These are phyloP conservation scores for Stentor roeselii DNA, from an alignment of 73 alveolate species.

Conservation along the genomic window DNA sequence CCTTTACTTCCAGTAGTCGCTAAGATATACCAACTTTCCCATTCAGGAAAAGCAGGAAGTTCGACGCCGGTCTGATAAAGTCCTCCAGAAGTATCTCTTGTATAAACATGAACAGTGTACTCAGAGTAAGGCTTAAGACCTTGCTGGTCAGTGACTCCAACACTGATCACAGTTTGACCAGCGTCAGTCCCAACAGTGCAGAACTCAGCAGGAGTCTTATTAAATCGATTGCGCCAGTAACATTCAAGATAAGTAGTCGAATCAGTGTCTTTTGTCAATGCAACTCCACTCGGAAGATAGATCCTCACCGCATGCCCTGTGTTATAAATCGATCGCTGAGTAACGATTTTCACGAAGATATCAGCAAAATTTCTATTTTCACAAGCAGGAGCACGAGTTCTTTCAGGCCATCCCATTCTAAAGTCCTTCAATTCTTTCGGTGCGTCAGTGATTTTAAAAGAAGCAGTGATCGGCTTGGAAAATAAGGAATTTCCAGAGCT, in stretches of 20 bases:
- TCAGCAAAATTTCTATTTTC: constrained; percentile 11
- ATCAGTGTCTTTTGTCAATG: not conserved
- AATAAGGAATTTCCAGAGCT: not conserved
- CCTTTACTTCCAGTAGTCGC: constrained; percentile 8
- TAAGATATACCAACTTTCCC: constrained; percentile 22
- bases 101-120: constrained; percentile 12
- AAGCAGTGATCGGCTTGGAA: not conserved
- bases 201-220: not conserved
- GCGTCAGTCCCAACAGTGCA: not conserved
- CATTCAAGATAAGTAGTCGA: not conserved
- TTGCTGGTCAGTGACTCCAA: constrained; percentile 24
- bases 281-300: constrained; percentile 10
- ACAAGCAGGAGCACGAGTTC: constrained; percentile 17
- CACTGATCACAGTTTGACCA: not conserved
- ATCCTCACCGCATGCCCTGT: not conserved
- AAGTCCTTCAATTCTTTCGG: not conserved
- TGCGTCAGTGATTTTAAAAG: not conserved
- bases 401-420: constrained; percentile 9
- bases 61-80: not conserved
- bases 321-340: not conserved
- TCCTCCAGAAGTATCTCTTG: constrained; percentile 22
- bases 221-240: not conserved
- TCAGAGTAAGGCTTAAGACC: not conserved
- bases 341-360: not conserved
- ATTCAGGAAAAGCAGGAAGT: constrained; percentile 24